Evolutionary conservation across 225 moss, liverwort and hornwort species (phyloP).

Genomic region (Physcomitrellopsis africana): DNA sequence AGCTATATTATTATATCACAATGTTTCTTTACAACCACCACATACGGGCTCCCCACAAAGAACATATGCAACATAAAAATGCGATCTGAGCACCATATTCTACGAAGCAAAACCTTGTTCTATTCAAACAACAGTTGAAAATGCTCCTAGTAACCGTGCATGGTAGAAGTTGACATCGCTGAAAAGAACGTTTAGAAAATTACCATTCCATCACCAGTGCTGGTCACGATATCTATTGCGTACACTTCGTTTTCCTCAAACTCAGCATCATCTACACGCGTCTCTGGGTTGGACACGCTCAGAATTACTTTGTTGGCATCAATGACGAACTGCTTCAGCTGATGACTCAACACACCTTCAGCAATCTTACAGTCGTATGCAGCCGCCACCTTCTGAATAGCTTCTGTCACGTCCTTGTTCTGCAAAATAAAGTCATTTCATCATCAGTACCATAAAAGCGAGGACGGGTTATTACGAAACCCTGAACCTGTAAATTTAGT

Average conservation of each 20-base stretch:
- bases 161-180: neutral
- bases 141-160: neutral
- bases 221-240: constrained; percentile 91
- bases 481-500: too few relatives aligned
- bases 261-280: constrained; percentile 94
- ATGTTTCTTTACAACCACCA: constrained; percentile 34
- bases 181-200: neutral
- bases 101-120: constrained; percentile 37
- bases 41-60: constrained; percentile 44
- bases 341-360: constrained; percentile 96
- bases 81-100: neutral
- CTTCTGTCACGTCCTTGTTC: constrained; percentile 99
- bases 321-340: constrained; percentile 99
- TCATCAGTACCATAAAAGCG: constrained; percentile 2
- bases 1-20: constrained; percentile 59
- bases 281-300: constrained; percentile 86
- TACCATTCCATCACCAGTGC: constrained; percentile 98
- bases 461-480: too few relatives aligned
- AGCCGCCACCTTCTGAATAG: constrained; percentile 94
- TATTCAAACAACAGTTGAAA: constrained; percentile 13
- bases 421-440: constrained; percentile 29
- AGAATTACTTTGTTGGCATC: constrained; percentile 98
- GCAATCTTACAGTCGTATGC: constrained; percentile 97
- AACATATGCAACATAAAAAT: constrained; percentile 49
- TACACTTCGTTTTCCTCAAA: constrained; percentile 99